phyloP scores from a whole-genome alignment of 1,139 yeast species.

The Kluyveromyces sp. region DNA sequence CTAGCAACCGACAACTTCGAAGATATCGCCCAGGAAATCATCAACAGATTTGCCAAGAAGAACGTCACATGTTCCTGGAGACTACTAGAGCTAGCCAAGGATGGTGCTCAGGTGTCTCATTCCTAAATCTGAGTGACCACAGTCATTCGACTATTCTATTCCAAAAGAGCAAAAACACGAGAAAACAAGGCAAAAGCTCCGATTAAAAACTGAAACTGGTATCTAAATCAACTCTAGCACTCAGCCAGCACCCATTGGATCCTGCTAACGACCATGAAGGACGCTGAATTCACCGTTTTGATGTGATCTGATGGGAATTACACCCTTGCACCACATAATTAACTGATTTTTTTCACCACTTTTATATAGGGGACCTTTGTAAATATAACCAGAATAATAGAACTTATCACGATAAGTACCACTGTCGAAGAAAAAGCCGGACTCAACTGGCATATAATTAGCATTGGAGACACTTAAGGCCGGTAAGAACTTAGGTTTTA shows the following conservation, averaged over 20 bases:
- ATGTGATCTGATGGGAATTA: too few relatives aligned
- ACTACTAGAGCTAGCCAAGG: conserved; percentile 75
- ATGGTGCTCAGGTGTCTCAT: conserved; percentile 56
- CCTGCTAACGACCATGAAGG: too few relatives aligned
- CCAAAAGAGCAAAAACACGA: too few relatives aligned
- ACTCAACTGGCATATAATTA: neutral
- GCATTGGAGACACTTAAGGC: too few relatives aligned
- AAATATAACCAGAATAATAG: neutral
- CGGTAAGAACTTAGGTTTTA: too few relatives aligned
- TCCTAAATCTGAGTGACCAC: neutral
- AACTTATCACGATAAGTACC: too few relatives aligned
- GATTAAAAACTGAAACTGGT: too few relatives aligned
- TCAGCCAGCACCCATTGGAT: neutral
- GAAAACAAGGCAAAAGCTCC: too few relatives aligned
- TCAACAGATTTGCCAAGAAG: conserved; percentile 58
- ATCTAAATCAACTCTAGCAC: too few relatives aligned
- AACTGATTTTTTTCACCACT: neutral
- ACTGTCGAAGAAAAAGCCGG: too few relatives aligned
- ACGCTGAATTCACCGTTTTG: too few relatives aligned
- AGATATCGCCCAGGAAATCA: conserved; percentile 69
- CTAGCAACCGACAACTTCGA: conserved; percentile 86
- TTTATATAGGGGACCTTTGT: conserved; percentile 3
- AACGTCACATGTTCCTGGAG: conserved; percentile 74
- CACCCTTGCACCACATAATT: conserved; percentile 1
- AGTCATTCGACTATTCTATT: too few relatives aligned